phyloP scores from a whole-genome alignment of 2,329 filamentous ascomycete genomes.

The Paramyrothecium roridum region DNA sequence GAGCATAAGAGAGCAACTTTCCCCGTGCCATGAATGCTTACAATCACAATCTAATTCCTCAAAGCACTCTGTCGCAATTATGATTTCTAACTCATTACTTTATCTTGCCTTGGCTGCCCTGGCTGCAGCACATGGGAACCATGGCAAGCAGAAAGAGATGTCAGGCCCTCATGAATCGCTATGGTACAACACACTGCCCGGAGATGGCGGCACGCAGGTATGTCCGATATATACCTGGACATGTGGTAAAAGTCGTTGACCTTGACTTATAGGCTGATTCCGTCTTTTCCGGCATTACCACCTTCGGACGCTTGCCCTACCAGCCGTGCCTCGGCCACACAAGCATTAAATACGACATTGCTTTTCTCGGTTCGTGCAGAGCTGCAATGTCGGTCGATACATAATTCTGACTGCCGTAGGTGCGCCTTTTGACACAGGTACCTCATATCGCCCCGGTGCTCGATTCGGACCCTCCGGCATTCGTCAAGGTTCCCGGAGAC shows the following conservation, averaged over 20 bases:
- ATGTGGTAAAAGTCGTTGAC: neutral
- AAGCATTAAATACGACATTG: constrained; percentile 75
- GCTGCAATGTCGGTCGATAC: neutral
- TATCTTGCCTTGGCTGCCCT: constrained; percentile 42
- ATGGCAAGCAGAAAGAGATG: constrained; percentile 55
- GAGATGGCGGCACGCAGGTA: constrained; percentile 81
- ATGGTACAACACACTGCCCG: constrained; percentile 82
- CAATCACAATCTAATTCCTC: neutral
- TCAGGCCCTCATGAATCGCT: constrained; percentile 69
- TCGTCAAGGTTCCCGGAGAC: constrained; percentile 77
- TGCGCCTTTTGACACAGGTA: constrained; percentile 82
- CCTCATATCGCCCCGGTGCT: constrained; percentile 79
- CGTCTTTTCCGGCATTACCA: constrained; percentile 84
- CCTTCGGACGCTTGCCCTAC: constrained; percentile 78
- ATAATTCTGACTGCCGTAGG: constrained; percentile 38
- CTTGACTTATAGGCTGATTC: constrained; percentile 67
- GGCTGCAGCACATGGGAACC: constrained; percentile 56
- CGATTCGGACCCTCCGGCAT: constrained; percentile 83
- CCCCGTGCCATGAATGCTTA: too few relatives aligned
- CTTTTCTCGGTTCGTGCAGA: constrained; percentile 63
- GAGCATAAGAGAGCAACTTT: too few relatives aligned
- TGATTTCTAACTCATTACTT: constrained; percentile 26
- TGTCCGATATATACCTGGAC: constrained; percentile 6
- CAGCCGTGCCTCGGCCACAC: constrained; percentile 70
- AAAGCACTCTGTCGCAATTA: constrained; percentile 9